Evolutionary conservation across 1,284 basidiomycete species (phyloP).

Genomic region (Anthracocystis panici-leucophaei): DNA sequence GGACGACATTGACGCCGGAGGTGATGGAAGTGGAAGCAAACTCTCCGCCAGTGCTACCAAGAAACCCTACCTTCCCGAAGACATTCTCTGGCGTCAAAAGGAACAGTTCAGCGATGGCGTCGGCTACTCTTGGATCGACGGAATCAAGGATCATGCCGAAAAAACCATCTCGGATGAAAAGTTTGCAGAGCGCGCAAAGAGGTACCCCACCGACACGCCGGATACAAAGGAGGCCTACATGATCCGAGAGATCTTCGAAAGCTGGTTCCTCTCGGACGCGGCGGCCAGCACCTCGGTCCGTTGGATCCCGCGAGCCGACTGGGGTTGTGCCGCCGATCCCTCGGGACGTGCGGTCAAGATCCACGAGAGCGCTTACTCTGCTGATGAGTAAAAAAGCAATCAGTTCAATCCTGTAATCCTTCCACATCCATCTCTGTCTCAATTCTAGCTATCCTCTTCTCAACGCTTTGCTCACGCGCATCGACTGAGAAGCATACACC

Average conservation of each 20-base stretch:
- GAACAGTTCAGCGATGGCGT: conserved; percentile 99
- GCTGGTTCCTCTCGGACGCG: conserved; percentile 79
- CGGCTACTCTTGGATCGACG: conserved; percentile 99
- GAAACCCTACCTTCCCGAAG: conserved; percentile 86
- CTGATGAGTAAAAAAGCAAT: conserved; percentile 45
- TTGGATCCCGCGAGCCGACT: conserved; percentile 79
- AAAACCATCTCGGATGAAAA: conserved; percentile 82
- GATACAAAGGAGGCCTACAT: conserved; percentile 98
- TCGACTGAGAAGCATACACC: not conserved
- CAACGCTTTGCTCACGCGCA: not conserved
- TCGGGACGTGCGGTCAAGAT: conserved; percentile 95
- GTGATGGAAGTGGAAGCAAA: conserved; percentile 34
- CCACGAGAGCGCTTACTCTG: conserved; percentile 87
- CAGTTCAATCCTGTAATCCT: not conserved
- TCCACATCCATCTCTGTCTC: not conserved
- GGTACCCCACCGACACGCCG: conserved; percentile 86
- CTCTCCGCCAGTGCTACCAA: conserved; percentile 16
- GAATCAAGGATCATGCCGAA: conserved; percentile 92
- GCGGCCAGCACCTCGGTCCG: conserved; percentile 89
- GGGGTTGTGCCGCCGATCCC: conserved; percentile 95
- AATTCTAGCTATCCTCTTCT: conserved; percentile 1
- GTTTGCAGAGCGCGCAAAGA: conserved; percentile 80
- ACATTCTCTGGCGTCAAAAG: conserved; percentile 98
- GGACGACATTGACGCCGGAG: conserved; percentile 78
- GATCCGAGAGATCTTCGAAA: conserved; percentile 93